Base-by-base conservation (phyloP, 108 stramenopile genomes). In the Schizochytrium sp. region DNA sequence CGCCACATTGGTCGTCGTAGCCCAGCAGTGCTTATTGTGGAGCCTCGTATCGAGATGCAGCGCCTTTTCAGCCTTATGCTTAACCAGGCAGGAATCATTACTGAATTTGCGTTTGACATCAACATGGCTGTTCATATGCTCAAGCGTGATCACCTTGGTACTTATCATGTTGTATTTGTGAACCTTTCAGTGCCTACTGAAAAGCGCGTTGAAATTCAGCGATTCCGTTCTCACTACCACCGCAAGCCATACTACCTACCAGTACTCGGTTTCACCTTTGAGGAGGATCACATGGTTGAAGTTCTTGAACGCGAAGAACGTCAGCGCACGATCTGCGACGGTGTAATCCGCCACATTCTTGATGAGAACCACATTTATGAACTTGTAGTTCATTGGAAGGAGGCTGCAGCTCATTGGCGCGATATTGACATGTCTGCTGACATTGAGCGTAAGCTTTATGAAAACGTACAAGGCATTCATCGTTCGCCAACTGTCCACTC, bases 41-140 rank as follows among this genome's bases (percentile, higher is more conserved):
- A 83, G 76, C 76, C 76, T 17, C 76, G 76, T 53, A 83, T 83
- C 47, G 76, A 83, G 53, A 83, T 83, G 47, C 76, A 83, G 76
- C 76, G 76, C 3, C 76, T 83, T 50, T 83, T 83, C 3, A 55
- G 50, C 3, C 53, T 55, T 40, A 49, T 83, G 47, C 76, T 83
- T 40, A 49, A 83, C 10, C 47, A 55, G 47, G 40, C 53, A 0
- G 76, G 53, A 10, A 55, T 55, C 28, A 10, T 49, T 28, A 55
- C 76, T 10, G 53, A 49, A 10, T 83, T 83, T 40, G 76, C 76
- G 5, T 83, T 83, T 42, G 76, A 55, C 50, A 28, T 83, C 12
- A 55, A 83, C 53, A 55, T 55, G 53, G 76, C 50, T 53, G 50
- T 49, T n/a, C 12, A 49, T 53, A 83, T 83, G 76, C 76, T 83